These are phyloP conservation scores for Phascolomyces articulosus DNA, from an alignment of 371 early-diverging fungal genomes.

Conservation along the genomic window DNA sequence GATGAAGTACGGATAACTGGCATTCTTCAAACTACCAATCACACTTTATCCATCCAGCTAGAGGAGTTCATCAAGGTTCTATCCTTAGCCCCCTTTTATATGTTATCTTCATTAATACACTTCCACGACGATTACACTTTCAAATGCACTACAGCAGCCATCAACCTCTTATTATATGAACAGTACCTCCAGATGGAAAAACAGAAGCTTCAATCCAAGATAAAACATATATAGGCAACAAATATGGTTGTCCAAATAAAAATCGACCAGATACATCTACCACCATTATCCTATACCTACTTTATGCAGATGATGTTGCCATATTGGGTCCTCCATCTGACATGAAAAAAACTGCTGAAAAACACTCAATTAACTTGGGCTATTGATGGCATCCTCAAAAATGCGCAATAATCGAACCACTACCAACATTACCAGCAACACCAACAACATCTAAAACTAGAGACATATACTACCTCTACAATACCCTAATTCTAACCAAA, in stretches of 20 bases:
- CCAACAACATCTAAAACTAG: neutral
- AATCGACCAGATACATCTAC: no score
- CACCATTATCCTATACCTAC: no score
- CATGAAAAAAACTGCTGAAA: no score
- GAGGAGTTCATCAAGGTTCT: conserved; percentile 29
- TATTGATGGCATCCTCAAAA: no score
- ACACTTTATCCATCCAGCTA: conserved; percentile 7
- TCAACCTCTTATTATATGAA: neutral
- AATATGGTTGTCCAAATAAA: no score
- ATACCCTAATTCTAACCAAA: neutral
- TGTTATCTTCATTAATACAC: conserved; percentile 25
- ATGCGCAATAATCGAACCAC: no score
- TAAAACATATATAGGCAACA: no score
- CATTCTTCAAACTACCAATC: conserved; percentile 11
- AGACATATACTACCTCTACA: neutral
- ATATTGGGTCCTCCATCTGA: no score
- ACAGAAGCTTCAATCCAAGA: neutral
- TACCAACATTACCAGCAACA: neutral
- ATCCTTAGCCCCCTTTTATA: conserved; percentile 30
- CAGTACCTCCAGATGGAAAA: neutral
- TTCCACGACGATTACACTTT: conserved; percentile 14
- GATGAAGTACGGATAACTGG: conserved; percentile 15
- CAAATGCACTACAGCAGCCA: neutral
- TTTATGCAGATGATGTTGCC: no score
- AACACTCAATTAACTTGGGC: no score